Conservation (phyloP, 2,329 filamentous ascomycete genomes). For the Aspergillus fischeri region DNA sequence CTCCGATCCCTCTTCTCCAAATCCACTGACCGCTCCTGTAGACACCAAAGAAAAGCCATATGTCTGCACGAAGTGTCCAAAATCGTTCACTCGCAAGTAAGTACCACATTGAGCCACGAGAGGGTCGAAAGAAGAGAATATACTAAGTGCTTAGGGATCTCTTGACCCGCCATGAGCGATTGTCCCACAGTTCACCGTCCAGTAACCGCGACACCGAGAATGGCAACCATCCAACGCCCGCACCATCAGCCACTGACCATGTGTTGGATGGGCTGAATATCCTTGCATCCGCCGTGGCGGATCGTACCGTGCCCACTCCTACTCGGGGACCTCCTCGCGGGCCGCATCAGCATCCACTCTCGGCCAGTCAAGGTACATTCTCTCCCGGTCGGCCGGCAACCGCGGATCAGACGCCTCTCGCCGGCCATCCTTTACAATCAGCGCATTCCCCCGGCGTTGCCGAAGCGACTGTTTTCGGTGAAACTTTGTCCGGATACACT, state of each 20-base stretch:
- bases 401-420: conserved; percentile 12
- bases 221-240: conserved; percentile 4
- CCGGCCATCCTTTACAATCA: conserved; percentile 5
- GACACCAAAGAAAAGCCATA: conserved; percentile 36
- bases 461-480: conserved; percentile 16
- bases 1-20: neutral
- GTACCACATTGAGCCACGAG: neutral
- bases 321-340: neutral
- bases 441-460: conserved; percentile 9
- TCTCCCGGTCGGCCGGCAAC: conserved; percentile 1
- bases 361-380: conserved; percentile 12
- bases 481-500: conserved; percentile 22
- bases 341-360: conserved; percentile 1
- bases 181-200: conserved; percentile 20
- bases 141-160: conserved; percentile 21
- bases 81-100: conserved; percentile 34
- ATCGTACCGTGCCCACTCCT: conserved; percentile 13
- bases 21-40: conserved; percentile 12
- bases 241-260: conserved; percentile 17
- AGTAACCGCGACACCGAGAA: conserved; percentile 1
- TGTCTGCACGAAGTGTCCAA: conserved; percentile 26
- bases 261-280: conserved; percentile 25
- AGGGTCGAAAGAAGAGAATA: neutral
- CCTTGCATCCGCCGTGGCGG: conserved; percentile 25
- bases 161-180: conserved; percentile 28